Evolutionary conservation across 495 filamentous ascomycete genomes (phyloP), one percentile per base, ranked within the genome.

Genomic region (Peziza echinospora): DNA sequence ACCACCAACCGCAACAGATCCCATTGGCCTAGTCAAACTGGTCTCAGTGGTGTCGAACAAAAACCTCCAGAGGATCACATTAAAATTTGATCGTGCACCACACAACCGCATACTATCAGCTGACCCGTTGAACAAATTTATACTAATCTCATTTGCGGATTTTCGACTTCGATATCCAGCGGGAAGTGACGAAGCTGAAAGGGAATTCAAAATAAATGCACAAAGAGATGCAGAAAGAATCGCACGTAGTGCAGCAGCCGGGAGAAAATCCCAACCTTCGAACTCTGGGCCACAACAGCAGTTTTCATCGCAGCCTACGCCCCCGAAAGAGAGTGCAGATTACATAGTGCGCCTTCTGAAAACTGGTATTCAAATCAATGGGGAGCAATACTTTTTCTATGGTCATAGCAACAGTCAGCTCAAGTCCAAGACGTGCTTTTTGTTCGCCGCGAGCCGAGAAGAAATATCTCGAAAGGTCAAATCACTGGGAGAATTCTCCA

Each of bases 401-500:
- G 68, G 66, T 0, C 65, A 70, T 49, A 70, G 69, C 58, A 71
- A 71, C 47, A 69, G 65, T 48, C 68, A 71, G 54, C 60, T 70
- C 21, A 69, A 70, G 51, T 68, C 68, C 2, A 59, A 61, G 26
- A 62, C 65, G 5, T 69, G 65, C 45, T 64, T 67, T 43, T 51
- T 71, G n/a, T 63, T 52, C 43, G 67, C 64, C 2, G 68, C 52
- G 5, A 52, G 63, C 2, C 61, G 59, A 43, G 54, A 61, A n/a
- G 58, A 56, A 5, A 65, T 68, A 24, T 49, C 57, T 3, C 22
- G 23, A 19, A 64, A 62, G 43, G 54, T 70, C 3, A 61, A 67
- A 26, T 46, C 53, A 2, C 53, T 71, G 9, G 69, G 67, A 5
- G 67, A 71, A 41, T 69, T 72, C 39, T 51, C 56, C 22, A 70